Conservation (phyloP, 345 rosid species). For the Salix arbutifolia region DNA sequence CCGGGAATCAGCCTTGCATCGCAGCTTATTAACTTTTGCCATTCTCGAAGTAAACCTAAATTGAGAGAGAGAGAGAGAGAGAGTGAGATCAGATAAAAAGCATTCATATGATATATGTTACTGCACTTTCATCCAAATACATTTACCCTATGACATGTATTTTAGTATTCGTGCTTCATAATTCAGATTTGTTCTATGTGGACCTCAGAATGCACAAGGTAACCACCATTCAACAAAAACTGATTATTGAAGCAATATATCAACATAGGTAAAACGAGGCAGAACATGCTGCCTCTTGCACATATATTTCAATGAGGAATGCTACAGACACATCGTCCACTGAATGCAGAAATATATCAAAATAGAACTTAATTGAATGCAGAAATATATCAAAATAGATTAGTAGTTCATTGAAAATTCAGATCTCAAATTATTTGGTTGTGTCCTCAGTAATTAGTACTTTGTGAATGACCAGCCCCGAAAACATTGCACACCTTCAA, state of each 20-base stretch:
- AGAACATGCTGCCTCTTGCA: not conserved
- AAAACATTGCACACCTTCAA: not conserved
- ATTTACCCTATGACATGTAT: not conserved
- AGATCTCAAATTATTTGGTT: not conserved
- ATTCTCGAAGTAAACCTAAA: constrained; percentile 33
- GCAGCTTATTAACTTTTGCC: constrained; percentile 51
- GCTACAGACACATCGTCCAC: not conserved
- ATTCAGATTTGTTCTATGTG: not conserved
- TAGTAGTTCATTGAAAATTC: not conserved
- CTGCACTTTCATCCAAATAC: not conserved
- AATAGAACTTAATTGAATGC: not conserved
- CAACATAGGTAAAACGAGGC: not conserved
- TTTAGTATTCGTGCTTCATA: not conserved
- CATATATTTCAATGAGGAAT: not conserved
- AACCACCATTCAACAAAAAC: not conserved
- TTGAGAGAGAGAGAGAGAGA: not conserved
- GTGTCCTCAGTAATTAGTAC: not conserved
- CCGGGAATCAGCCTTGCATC: constrained; percentile 24
- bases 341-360: not conserved
- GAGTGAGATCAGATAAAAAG: not conserved
- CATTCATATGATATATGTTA: not conserved
- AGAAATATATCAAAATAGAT: not conserved
- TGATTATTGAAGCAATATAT: not conserved
- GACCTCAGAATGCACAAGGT: not conserved
- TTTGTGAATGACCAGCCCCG: not conserved